Evolutionary conservation across 306 rosid species (phyloP).

Genomic region (Quercus parvula): DNA sequence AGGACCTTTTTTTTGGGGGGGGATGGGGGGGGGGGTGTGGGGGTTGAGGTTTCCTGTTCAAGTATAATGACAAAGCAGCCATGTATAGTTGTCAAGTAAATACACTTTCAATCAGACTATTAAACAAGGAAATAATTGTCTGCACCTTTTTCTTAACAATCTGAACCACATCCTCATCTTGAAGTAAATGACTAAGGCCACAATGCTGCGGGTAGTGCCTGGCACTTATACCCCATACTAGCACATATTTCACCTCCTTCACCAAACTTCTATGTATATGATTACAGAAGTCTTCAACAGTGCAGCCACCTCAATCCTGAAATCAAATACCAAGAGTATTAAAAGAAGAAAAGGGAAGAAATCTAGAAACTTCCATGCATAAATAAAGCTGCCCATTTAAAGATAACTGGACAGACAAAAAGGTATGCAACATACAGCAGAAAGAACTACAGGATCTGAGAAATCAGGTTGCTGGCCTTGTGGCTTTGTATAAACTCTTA

Average conservation of each 20-base stretch:
- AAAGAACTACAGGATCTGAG: slow-evolving; percentile 87
- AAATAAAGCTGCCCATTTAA: neutral
- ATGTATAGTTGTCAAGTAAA: neutral
- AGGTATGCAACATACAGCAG: slow-evolving; percentile 62
- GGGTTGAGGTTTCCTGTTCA: neutral
- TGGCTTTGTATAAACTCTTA: slow-evolving; percentile 92
- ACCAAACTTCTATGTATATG: no score
- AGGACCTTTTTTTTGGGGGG: neutral
- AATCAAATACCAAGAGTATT: slow-evolving; percentile 28
- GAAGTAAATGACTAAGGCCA: slow-evolving; percentile 75
- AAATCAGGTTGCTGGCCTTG: slow-evolving; percentile 99
- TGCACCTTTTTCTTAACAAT: slow-evolving; percentile 96
- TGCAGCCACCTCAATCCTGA: slow-evolving; percentile 77
- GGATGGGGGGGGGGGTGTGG: fast-evolving
- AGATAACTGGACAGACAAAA: neutral
- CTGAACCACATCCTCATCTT: slow-evolving; percentile 97
- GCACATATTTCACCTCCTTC: no score
- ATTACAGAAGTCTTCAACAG: no score
- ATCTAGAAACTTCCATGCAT: slow-evolving; percentile 1
- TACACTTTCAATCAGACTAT: neutral
- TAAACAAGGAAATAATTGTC: slow-evolving; percentile 6
- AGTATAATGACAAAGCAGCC: neutral
- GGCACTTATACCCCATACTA: slow-evolving; percentile 37
- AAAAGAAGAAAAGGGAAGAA: neutral
- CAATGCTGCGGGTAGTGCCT: slow-evolving; percentile 98